Conservation (phyloP, 768 basidiomycete genomes). For the Tulasnella sp. region DNA sequence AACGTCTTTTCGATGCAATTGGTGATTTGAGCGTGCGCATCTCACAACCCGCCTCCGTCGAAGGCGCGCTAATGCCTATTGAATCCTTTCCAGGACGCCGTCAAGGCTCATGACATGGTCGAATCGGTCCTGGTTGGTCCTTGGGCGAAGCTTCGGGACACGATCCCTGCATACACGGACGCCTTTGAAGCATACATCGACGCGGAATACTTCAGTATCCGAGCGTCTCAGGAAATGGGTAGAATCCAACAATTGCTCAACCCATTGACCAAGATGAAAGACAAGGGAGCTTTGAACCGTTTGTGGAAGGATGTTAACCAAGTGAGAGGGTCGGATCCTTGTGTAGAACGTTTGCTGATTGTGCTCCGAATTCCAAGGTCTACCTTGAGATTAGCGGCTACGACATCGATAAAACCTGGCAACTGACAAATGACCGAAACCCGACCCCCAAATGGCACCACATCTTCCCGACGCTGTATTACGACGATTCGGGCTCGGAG, state of each 20-base stretch:
- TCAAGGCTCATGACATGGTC: constrained; percentile 63
- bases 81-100: constrained; percentile 47
- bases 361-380: neutral
- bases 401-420: constrained; percentile 62
- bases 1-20: constrained; percentile 73
- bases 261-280: constrained; percentile 36
- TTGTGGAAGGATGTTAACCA: constrained; percentile 31
- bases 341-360: neutral
- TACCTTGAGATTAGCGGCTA: constrained; percentile 37
- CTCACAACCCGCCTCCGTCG: neutral
- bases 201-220: constrained; percentile 58
- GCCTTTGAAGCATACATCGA: constrained; percentile 64
- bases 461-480: constrained; percentile 14
- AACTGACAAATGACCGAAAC: constrained; percentile 48
- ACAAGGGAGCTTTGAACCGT: constrained; percentile 25
- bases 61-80: constrained; percentile 1
- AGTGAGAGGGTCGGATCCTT: constrained; percentile 19
- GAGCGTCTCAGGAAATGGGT: constrained; percentile 49
- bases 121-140: constrained; percentile 59
- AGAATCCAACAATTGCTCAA: constrained; percentile 56
- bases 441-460: constrained; percentile 56
- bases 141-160: constrained; percentile 48
- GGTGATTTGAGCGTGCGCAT: constrained; percentile 69
- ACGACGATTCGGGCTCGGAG: constrained; percentile 16
- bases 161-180: constrained; percentile 47